phyloP scores from a whole-genome alignment of 257 asterid species.

The Craterostigma plantagineum region DNA sequence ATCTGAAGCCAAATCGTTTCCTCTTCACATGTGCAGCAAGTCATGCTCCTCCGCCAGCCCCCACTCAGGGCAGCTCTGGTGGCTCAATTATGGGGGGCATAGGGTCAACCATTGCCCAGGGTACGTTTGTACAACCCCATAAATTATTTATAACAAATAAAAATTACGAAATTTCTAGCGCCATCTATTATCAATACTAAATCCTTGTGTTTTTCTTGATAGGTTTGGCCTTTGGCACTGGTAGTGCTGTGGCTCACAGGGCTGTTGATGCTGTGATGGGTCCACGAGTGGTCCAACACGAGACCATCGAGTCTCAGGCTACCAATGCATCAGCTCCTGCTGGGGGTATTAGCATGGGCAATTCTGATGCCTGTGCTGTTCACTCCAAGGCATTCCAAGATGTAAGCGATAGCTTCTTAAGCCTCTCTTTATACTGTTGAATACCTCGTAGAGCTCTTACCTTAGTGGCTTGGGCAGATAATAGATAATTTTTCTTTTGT shows the following conservation, averaged over 20 bases:
- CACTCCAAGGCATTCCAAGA: conserved; percentile 82
- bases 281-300: conserved; percentile 76
- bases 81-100: conserved; percentile 48
- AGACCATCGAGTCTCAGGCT: conserved; percentile 44
- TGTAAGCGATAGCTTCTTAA: conserved; percentile 19
- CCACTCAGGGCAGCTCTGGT: conserved; percentile 40
- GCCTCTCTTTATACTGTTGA: too few species aligned
- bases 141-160: too few species aligned
- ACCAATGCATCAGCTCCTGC: conserved; percentile 22
- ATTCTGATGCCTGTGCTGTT: conserved; percentile 42
- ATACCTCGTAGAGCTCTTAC: too few species aligned
- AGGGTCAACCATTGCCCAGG: conserved; percentile 69
- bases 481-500: too few species aligned
- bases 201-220: neutral
- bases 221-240: conserved; percentile 90
- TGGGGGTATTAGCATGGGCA: conserved; percentile 19
- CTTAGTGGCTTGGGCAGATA: too few species aligned
- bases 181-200: neutral
- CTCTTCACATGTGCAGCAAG: conserved; percentile 18
- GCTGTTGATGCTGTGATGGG: conserved; percentile 83
- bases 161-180: neutral
- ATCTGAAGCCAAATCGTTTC: conserved; percentile 3
- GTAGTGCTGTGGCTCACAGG: conserved; percentile 84
- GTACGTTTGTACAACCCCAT: conserved; percentile 13
- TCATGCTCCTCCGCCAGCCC: conserved; percentile 70